Evolutionary conservation across 2,329 filamentous ascomycete species (phyloP), one percentile per base, ranked within the genome.

Genomic region (Colletotrichum orchidophilum): DNA sequence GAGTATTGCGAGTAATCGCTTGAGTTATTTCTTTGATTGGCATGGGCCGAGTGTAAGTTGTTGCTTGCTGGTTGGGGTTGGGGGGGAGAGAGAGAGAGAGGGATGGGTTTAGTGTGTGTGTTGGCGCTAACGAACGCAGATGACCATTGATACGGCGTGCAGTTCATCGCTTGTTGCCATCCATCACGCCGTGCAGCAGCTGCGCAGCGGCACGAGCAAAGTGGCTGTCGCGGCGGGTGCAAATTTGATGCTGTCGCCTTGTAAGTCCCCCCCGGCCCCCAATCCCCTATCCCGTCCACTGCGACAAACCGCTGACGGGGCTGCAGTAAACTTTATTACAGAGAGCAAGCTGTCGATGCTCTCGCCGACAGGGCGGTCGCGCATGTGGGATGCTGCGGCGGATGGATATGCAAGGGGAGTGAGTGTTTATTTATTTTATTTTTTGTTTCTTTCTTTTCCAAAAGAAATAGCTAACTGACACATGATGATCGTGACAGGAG

Each of bases 141-240:
- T 84, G 72, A 83, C 83, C 1, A 79, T 86, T 6, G 82, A 86
- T 53, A 85, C 83, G 21, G 84, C 81, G n/a, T 86, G 84, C 74
- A 84, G 83, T 24, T 81, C 81, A 1, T 81, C 81, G 15, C 62
- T 85, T 18, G 78, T 82, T 4, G 81, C 81, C 11, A 73, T 86
- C 1, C 82, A 86, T 73, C 77, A 80, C 31, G 83, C 81, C 3
- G 79, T 77, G 5, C 78, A 82, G 55, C 78, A 76, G 64, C 74
- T 85, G 8, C 76, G 76, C 26, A 75, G 72, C 54, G 77, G 79
- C 0, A 80, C 83, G 54, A 73, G 72, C 9, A 67, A 70, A 2
- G 62, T 66, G 29, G 78, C 77, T 50, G 73, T 82, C 12, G 76
- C 78, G 33, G 77, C 76, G 24, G 77, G 77, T 54, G 74, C 74